These are phyloP conservation scores for Aaosphaeria arxii DNA, from an alignment of 2,329 filamentous ascomycete genomes.

Conservation along the genomic window DNA sequence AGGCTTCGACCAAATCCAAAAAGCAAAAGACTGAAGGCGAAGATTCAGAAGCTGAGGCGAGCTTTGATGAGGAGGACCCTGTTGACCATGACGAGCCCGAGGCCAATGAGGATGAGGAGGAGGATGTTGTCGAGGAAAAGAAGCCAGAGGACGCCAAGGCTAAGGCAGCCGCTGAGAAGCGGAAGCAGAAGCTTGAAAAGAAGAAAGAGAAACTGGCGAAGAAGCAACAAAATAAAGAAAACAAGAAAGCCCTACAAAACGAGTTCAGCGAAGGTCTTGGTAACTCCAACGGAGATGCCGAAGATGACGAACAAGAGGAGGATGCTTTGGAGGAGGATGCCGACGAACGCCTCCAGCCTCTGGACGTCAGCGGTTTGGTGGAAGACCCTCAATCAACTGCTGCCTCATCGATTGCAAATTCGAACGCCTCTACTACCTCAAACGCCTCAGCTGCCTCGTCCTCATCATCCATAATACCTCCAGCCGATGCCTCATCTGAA, in stretches of 20 bases:
- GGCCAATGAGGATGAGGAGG: conserved; percentile 10
- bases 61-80: conserved; percentile 6
- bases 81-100: conserved; percentile 2
- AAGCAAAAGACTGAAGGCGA: conserved; percentile 38
- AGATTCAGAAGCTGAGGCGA: conserved; percentile 19
- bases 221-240: conserved; percentile 36
- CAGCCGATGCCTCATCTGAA: conserved; percentile 17
- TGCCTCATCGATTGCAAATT: conserved; percentile 30
- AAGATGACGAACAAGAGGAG: conserved; percentile 20
- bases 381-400: conserved; percentile 34
- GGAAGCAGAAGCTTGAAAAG: conserved; percentile 40
- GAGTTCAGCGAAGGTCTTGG: conserved; percentile 26
- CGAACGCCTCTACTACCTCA: conserved; percentile 39
- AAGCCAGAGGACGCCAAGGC: conserved; percentile 8
- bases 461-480: conserved; percentile 44
- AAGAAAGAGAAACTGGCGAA: conserved; percentile 46
- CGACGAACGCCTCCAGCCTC: conserved; percentile 29
- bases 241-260: conserved; percentile 25
- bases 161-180: conserved; percentile 42
- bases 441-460: conserved; percentile 45
- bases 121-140: background rate
- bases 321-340: conserved; percentile 18
- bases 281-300: conserved; percentile 7
- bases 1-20: conserved; percentile 29
- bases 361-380: conserved; percentile 36